A percentile compares a stretch with the other conserved stretches of the same genome.
phyloP scores from a whole-genome alignment of 169 alveolate species.

The Cryptosporidium felis region DNA sequence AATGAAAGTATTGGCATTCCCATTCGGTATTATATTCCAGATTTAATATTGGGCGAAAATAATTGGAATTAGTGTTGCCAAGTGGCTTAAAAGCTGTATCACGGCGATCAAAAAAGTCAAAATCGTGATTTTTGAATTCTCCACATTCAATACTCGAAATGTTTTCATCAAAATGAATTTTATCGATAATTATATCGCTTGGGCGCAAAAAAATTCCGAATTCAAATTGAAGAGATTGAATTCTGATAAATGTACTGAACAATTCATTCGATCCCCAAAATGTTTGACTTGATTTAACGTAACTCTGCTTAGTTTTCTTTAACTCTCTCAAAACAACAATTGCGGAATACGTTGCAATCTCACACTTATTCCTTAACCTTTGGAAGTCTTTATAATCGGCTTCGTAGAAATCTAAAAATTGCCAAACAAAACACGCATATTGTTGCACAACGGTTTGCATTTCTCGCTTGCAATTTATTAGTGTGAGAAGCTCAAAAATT shows the following conservation, averaged over 20 bases:
- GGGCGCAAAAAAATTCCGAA: conserved; percentile 38
- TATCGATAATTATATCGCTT: conserved; percentile 49
- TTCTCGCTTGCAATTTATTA: background rate
- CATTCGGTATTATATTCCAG: conserved; percentile 1
- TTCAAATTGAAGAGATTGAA: conserved; percentile 31
- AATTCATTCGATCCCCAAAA: conserved; percentile 53
- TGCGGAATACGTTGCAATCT: conserved; percentile 56
- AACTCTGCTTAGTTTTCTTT: background rate
- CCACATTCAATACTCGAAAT: too few species aligned
- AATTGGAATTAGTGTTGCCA: background rate
- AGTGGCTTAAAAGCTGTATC: background rate
- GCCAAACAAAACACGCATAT: conserved; percentile 62
- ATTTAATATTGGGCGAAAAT: background rate
- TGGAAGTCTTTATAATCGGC: background rate
- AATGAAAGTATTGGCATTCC: background rate
- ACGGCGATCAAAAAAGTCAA: background rate
- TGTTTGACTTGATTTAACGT: conserved; percentile 6
- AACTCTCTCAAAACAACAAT: conserved; percentile 32
- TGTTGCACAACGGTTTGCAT: conserved; percentile 21
- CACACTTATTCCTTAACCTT: background rate
- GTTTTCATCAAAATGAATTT: conserved; percentile 14
- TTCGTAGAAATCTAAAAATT: conserved; percentile 24
- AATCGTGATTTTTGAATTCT: too few species aligned
- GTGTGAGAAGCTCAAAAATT: conserved; percentile 2
- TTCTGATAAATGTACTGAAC: conserved; percentile 30